A percentile compares a stretch with the other conserved stretches of the same genome.
Evolutionary conservation across 2,329 filamentous ascomycete species (phyloP).

Genomic region (Lasiodiplodia sp.): DNA sequence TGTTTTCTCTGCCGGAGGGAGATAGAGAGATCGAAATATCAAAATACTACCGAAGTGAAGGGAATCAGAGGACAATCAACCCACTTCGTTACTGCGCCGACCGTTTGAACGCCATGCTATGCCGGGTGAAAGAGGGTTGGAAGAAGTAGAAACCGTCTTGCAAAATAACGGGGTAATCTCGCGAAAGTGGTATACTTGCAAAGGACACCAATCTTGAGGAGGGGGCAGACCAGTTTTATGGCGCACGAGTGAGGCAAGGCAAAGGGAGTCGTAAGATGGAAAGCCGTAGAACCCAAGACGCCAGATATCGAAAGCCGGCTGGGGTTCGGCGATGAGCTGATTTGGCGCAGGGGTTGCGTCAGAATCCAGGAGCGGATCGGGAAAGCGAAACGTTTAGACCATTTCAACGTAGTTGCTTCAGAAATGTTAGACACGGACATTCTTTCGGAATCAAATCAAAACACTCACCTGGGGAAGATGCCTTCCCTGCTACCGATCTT

Average conservation of each 20-base stretch:
- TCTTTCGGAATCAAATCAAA: conserved; percentile 11
- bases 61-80: neutral
- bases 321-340: neutral
- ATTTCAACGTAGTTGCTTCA: conserved; percentile 52
- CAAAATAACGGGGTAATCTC: conserved; percentile 3
- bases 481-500: conserved; percentile 84
- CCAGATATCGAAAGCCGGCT: conserved; percentile 2
- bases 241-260: neutral
- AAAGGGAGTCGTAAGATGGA: conserved; percentile 13
- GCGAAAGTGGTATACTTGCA: conserved; percentile 25
- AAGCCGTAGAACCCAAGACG: neutral
- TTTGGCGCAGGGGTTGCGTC: conserved; percentile 4
- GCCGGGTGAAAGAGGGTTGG: conserved; percentile 12
- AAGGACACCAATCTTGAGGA: conserved; percentile 14
- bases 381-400: conserved; percentile 33
- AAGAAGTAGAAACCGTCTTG: conserved; percentile 10
- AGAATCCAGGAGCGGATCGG: conserved; percentile 6
- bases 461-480: conserved; percentile 82
- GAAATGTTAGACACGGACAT: conserved; percentile 23
- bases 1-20: conserved; percentile 18
- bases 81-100: conserved; percentile 21
- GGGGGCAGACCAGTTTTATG: conserved; percentile 5
- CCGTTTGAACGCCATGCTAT: conserved; percentile 27
- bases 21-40: conserved; percentile 8
- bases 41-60: conserved; percentile 12